These are phyloP conservation scores for Diplotaxis tenuifolia DNA, from an alignment of 345 rosid genomes.

Conservation along the genomic window DNA sequence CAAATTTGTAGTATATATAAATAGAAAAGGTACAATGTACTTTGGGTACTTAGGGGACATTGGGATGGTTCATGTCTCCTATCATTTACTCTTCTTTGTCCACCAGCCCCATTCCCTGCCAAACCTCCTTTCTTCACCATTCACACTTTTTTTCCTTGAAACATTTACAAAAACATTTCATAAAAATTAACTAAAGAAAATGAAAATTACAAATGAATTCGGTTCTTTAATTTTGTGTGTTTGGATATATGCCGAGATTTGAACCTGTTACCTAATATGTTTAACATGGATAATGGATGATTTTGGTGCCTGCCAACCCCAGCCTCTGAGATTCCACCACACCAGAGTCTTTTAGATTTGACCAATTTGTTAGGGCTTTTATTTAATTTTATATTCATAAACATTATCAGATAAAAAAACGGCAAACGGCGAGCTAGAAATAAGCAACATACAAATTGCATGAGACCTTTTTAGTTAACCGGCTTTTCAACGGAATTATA, in stretches of 20 bases:
- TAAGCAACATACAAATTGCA: slow-evolving; percentile 38
- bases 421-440: slow-evolving; percentile 36
- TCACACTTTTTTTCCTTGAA: slow-evolving; percentile 22
- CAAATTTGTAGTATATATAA: slow-evolving; percentile 13
- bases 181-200: not conserved
- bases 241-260: slow-evolving; percentile 17
- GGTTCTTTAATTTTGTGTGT: not conserved
- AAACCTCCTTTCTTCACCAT: slow-evolving; percentile 39
- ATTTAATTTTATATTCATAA: slow-evolving; percentile 2
- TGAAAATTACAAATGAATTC: not conserved
- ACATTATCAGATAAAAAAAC: slow-evolving; percentile 20
- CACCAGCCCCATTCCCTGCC: slow-evolving; percentile 40
- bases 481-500: slow-evolving; percentile 15
- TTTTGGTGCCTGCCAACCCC: not conserved
- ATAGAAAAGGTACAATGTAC: slow-evolving; percentile 37
- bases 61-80: slow-evolving; percentile 36
- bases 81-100: slow-evolving; percentile 37
- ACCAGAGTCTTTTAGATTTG: not conserved
- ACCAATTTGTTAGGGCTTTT: slow-evolving; percentile 20
- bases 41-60: slow-evolving; percentile 40
- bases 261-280: slow-evolving; percentile 32
- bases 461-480: slow-evolving; percentile 28
- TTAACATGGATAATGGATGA: slow-evolving; percentile 31
- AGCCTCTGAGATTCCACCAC: slow-evolving; percentile 20
- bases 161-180: not conserved